phyloP scores from a whole-genome alignment of 2,329 filamentous ascomycete genomes.

The Nemania diffusa region DNA sequence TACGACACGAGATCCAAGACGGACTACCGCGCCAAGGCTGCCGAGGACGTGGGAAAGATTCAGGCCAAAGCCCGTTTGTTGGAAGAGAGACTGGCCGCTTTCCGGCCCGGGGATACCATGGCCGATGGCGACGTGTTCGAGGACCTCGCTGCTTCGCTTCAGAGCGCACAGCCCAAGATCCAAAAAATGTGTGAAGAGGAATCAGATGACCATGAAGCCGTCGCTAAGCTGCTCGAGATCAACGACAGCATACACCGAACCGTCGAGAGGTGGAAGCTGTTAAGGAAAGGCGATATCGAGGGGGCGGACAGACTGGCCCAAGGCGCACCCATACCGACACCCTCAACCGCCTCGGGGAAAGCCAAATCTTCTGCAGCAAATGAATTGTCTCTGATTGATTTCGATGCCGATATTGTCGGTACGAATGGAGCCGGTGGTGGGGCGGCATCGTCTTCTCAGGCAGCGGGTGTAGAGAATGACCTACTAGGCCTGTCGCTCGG shows the following conservation, averaged over 20 bases:
- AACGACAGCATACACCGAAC: slow-evolving; percentile 99
- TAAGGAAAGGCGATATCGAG: slow-evolving; percentile 94
- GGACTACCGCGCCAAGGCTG: slow-evolving; percentile 96
- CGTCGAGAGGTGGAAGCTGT: slow-evolving; percentile 91
- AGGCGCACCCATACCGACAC: slow-evolving; percentile 66
- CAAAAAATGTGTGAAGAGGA: slow-evolving; percentile 99
- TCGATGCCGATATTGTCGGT: slow-evolving; percentile 75
- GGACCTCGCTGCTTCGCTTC: slow-evolving; percentile 88
- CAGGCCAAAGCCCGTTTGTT: slow-evolving; percentile 93
- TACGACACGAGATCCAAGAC: slow-evolving; percentile 96
- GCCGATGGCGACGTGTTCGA: slow-evolving; percentile 74
- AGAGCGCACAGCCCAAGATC: slow-evolving; percentile 97
- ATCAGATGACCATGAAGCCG: slow-evolving; percentile 94
- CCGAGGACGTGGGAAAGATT: slow-evolving; percentile 92
- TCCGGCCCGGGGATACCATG: slow-evolving; percentile 84
- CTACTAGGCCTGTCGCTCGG: slow-evolving; percentile 87
- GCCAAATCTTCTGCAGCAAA: slow-evolving; percentile 64
- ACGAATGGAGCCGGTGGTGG: slow-evolving; percentile 55
- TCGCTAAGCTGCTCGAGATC: slow-evolving; percentile 94
- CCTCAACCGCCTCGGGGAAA: slow-evolving; percentile 63
- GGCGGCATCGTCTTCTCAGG: slow-evolving; percentile 58
- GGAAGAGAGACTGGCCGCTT: slow-evolving; percentile 90
- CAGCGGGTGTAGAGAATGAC: slow-evolving; percentile 85
- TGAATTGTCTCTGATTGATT: slow-evolving; percentile 93
- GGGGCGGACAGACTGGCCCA: slow-evolving; percentile 84